phyloP scores from a whole-genome alignment of 2,329 filamentous ascomycete species.

The Cercospora citrullina region DNA sequence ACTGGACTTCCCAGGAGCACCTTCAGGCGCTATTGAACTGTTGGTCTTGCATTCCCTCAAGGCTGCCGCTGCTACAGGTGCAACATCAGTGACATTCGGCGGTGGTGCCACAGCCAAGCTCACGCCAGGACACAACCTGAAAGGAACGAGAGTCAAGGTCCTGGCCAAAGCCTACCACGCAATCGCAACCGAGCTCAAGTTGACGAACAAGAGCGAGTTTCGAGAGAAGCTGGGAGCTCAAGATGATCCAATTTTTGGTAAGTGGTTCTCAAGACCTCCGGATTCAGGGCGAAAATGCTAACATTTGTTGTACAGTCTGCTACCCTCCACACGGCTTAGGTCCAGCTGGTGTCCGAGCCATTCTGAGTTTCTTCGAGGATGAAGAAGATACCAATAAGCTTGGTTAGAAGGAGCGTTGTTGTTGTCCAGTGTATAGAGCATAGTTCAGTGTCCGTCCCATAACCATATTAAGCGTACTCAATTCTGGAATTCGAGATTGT shows the following conservation, averaged over 20 bases:
- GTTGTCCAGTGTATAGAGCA: neutral
- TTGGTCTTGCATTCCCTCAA: conserved; percentile 73
- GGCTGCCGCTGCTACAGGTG: conserved; percentile 58
- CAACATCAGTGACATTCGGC: conserved; percentile 77
- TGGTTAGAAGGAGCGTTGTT: conserved; percentile 17
- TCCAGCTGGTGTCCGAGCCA: conserved; percentile 76
- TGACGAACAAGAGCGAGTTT: conserved; percentile 85
- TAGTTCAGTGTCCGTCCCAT: neutral
- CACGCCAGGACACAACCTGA: conserved; percentile 76
- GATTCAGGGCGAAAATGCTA: too few relatives aligned
- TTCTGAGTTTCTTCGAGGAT: conserved; percentile 87
- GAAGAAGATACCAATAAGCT: conserved; percentile 43
- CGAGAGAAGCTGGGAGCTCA: conserved; percentile 83
- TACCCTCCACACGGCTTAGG: conserved; percentile 86
- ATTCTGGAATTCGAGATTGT: neutral
- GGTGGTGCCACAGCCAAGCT: conserved; percentile 75
- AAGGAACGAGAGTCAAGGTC: conserved; percentile 76
- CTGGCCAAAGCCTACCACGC: conserved; percentile 79
- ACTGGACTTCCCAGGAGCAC: conserved; percentile 85
- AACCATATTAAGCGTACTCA: neutral
- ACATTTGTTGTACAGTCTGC: conserved; percentile 57
- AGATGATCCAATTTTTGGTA: conserved; percentile 74
- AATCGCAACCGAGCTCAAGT: conserved; percentile 75
- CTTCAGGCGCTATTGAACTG: conserved; percentile 84
- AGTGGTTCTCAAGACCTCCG: too few relatives aligned